Base-by-base conservation (phyloP, 2,329 filamentous ascomycete species). In the Alternaria longipes region DNA sequence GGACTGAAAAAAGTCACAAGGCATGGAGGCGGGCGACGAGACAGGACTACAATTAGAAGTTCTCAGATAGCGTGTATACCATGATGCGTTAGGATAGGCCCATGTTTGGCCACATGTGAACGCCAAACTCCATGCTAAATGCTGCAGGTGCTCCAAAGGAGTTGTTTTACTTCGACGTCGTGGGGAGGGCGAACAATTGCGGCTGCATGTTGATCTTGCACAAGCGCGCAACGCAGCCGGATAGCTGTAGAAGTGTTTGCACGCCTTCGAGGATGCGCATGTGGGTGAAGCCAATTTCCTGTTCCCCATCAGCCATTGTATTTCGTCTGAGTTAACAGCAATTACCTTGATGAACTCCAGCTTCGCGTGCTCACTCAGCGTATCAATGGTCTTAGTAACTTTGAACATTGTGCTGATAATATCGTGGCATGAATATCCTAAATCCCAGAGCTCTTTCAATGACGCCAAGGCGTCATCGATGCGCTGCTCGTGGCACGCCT, bases 401-500 rank as follows among this genome's bases (percentile, higher is more conserved):
- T 91, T 90, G 85, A 99, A 98, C 95, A 99, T 99, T 63, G 94
- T 99, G 81, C 91, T 96, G 79, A 99, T 96, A 71, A 99, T 97
- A 79, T 99, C 95, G 82, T 99, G 94, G 71, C 93, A 96, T n/a
- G 93, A 97, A 82, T 99, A 99, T 14, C 95, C 95, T 62, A 98
- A 83, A 62, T 91, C 89, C 94, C 95, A 99, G 42, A 99, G 84
- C 82, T 98, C 95, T 69, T 93, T 91, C 66, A 99, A 81, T 4
- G 87, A 89, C 69, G 97, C 93, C 60, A 99, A 83, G 1, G 95
- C 95, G 60, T 89, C 89, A 78, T 97, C 94, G 22, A 99, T 87
- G 69, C 94, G 93, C 54, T 91, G 91, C 78, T 98, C 94, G 80
- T 95, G 93, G 81, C 95, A 98, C 1, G 93, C 92, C 84, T 97